Percentiles rank a stretch among this genome's conserved stretches.
phyloP scores from a whole-genome alignment of 2,329 filamentous ascomycete species.

The Paraphaeosphaeria sporulosa region DNA sequence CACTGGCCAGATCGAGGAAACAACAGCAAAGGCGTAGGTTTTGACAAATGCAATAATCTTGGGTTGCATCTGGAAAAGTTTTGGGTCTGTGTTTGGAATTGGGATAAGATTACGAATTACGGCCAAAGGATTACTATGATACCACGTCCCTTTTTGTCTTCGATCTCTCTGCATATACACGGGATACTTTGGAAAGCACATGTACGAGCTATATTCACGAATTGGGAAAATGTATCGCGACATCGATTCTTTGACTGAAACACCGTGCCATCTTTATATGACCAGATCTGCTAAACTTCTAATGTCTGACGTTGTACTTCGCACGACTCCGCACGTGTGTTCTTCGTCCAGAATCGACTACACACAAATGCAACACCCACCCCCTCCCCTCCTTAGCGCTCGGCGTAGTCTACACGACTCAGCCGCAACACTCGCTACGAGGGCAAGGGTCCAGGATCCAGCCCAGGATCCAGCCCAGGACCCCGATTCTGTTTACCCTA shows the following conservation, averaged over 20 bases:
- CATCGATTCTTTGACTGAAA: not conserved
- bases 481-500: not conserved
- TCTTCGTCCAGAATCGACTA: too few relatives aligned
- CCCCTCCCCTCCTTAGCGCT: too few relatives aligned
- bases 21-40: constrained; percentile 13
- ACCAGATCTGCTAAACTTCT: too few relatives aligned
- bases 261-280: not conserved
- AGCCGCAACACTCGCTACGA: too few relatives aligned
- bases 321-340: too few relatives aligned
- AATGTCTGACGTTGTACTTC: too few relatives aligned
- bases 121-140: not conserved
- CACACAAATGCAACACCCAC: too few relatives aligned
- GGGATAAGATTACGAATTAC: constrained; percentile 2
- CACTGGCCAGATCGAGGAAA: constrained; percentile 14
- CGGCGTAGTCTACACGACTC: too few relatives aligned
- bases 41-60: not conserved
- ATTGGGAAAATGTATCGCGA: not conserved
- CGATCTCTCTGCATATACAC: not conserved
- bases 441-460: not conserved
- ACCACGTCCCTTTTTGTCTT: constrained; percentile 3
- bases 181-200: not conserved
- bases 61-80: not conserved
- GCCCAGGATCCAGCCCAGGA: not conserved
- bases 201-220: not conserved
- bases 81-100: not conserved